Conservation (phyloP, 1,284 basidiomycete species). For the Ganoderma boninense region DNA sequence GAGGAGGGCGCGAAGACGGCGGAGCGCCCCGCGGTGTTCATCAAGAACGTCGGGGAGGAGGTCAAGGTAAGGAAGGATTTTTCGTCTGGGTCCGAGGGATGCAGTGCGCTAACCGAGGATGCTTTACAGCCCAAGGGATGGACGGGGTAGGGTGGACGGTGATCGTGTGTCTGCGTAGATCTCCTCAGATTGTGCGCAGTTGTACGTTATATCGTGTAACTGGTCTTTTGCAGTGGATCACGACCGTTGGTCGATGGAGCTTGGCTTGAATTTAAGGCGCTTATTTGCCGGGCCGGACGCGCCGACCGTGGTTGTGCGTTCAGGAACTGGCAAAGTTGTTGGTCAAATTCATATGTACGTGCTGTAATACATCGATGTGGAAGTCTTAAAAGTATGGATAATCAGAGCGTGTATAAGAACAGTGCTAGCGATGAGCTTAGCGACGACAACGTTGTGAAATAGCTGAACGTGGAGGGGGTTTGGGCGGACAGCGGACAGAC, state of each 20-base stretch:
- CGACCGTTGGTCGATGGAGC: background rate
- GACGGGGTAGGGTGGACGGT: conserved; percentile 27
- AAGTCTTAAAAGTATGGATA: background rate
- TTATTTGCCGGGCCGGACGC: no score
- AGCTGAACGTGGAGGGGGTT: background rate
- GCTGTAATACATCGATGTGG: background rate
- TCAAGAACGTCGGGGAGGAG: conserved; percentile 54
- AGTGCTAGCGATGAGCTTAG: background rate
- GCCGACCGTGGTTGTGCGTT: no score
- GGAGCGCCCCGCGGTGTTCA: conserved; percentile 47
- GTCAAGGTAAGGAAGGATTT: conserved; percentile 56
- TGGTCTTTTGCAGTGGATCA: background rate
- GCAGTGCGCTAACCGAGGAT: background rate
- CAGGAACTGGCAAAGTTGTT: no score
- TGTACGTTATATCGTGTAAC: background rate
- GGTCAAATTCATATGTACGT: background rate
- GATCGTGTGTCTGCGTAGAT: background rate
- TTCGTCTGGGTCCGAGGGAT: no score
- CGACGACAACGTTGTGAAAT: background rate
- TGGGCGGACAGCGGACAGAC: no score
- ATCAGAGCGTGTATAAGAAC: background rate
- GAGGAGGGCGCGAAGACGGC: conserved; percentile 68
- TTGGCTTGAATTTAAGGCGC: no score
- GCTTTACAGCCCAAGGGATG: conserved; percentile 41
- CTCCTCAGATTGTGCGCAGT: background rate